Evolutionary conservation across 306 rosid species (phyloP).

Genomic region (Vigna mungo): DNA sequence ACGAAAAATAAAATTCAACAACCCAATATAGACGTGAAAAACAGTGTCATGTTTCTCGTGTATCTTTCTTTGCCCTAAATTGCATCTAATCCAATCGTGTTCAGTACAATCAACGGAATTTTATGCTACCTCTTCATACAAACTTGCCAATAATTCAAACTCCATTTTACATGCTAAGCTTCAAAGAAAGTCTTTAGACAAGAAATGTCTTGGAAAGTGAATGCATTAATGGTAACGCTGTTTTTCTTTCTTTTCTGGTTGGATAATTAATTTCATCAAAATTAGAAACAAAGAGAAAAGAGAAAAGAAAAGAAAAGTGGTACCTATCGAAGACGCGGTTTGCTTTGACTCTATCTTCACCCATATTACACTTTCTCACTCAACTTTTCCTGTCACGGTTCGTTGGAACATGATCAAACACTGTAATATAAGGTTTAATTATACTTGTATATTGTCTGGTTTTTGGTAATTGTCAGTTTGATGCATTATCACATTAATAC

Average conservation of each 20-base stretch:
- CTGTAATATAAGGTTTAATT: too few relatives aligned
- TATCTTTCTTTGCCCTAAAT: neutral
- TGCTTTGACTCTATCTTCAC: conserved; percentile 25
- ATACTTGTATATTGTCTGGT: neutral
- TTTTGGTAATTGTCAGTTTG: too few relatives aligned
- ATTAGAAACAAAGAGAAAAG: neutral
- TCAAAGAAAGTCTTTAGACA: neutral
- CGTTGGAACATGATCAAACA: too few relatives aligned
- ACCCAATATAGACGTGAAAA: neutral
- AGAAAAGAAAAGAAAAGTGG: neutral
- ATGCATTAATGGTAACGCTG: neutral
- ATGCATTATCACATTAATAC: too few relatives aligned
- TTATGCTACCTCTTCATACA: neutral
- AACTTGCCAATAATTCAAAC: neutral
- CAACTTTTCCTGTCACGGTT: neutral
- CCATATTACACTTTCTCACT: neutral
- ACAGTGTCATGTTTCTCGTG: neutral
- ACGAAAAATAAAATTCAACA: neutral
- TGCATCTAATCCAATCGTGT: neutral
- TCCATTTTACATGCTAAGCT: neutral
- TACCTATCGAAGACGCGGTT: neutral
- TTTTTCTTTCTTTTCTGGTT: conserved; percentile 15
- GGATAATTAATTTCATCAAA: neutral
- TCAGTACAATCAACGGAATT: neutral
- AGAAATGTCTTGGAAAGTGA: neutral